Percentiles rank a stretch among this genome's conserved stretches.
Conservation (phyloP, 495 filamentous ascomycete species). For the Corynascus novoguineensis region DNA sequence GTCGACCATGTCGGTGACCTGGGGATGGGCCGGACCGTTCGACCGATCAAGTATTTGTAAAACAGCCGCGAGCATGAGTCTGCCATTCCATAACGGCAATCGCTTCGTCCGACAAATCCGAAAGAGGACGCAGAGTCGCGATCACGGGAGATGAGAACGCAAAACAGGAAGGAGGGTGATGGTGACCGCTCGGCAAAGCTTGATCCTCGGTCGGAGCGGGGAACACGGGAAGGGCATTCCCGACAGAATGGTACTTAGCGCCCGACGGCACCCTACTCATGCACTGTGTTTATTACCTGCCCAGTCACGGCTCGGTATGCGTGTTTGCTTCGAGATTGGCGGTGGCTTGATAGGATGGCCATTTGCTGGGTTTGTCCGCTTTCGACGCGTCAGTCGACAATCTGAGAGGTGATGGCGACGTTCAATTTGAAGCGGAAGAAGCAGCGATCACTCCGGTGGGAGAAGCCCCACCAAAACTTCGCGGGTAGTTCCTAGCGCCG, state of each 20-base stretch:
- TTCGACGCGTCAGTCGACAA: no score
- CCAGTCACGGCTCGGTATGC: background rate
- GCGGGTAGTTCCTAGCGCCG: no score
- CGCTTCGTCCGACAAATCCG: background rate
- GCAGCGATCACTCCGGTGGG: no score
- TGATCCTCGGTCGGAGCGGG: background rate
- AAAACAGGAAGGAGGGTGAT: background rate
- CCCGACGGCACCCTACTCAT: conserved; percentile 4
- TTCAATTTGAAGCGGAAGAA: no score
- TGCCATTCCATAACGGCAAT: background rate
- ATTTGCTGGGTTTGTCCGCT: no score
- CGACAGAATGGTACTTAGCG: conserved; percentile 20
- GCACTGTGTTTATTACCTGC: background rate
- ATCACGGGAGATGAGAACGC: background rate
- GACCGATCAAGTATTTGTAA: background rate
- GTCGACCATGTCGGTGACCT: background rate
- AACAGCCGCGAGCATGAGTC: background rate
- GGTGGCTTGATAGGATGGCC: background rate
- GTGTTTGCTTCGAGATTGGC: background rate
- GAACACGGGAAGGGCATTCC: conserved; percentile 13
- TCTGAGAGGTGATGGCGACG: no score
- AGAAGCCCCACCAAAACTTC: no score
- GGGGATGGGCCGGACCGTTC: background rate
- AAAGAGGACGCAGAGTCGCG: background rate
- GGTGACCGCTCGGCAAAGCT: conserved; percentile 8